These are phyloP conservation scores for Salix purpurea DNA, from an alignment of 345 rosid genomes.

Conservation along the genomic window DNA sequence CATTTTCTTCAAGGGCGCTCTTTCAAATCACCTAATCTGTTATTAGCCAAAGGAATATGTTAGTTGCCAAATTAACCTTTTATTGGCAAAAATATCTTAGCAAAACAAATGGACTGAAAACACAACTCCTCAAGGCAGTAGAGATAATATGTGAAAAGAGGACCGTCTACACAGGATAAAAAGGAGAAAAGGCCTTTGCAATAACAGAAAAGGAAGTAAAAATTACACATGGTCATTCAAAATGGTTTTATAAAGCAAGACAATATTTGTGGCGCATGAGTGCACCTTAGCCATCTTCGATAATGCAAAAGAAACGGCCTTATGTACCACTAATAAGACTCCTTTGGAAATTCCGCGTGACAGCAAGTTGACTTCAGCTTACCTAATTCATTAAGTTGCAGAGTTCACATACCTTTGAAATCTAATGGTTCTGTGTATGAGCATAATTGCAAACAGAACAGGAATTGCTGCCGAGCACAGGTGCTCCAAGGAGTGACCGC, in stretches of 20 bases:
- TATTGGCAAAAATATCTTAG: background rate
- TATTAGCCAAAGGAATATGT: constrained; percentile 16
- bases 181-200: too few species aligned
- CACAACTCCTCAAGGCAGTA: background rate
- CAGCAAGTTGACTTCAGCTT: background rate
- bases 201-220: background rate
- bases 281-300: background rate
- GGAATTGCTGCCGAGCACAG: constrained; percentile 53
- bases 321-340: background rate
- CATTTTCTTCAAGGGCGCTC: constrained; percentile 41
- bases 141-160: background rate
- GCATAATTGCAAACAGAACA: constrained; percentile 64
- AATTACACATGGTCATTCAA: background rate
- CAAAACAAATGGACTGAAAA: background rate
- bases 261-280: background rate
- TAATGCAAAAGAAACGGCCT: background rate
- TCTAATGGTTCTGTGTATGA: constrained; percentile 49
- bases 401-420: constrained; percentile 54
- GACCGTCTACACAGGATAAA: too few species aligned
- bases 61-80: background rate
- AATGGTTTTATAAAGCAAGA: background rate
- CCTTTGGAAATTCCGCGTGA: too few species aligned
- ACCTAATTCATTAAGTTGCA: background rate
- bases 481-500: constrained; percentile 80
- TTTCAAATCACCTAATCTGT: constrained; percentile 59